Evolutionary conservation across 2,329 filamentous ascomycete species (phyloP).

Genomic region (Diaporthe citrichinensis): DNA sequence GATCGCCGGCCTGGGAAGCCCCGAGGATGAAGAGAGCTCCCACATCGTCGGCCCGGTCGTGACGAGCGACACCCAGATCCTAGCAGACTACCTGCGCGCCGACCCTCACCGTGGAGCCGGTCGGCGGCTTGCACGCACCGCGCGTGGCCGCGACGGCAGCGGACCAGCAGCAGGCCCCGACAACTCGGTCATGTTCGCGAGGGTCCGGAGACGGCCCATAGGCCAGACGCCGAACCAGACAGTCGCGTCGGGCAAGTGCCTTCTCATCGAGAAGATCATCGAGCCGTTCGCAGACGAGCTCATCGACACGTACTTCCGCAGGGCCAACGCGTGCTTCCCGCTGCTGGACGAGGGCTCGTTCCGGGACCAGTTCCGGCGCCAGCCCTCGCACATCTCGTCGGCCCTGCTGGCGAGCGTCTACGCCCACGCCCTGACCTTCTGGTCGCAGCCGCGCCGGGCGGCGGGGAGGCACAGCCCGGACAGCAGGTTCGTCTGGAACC

Average conservation of each 20-base stretch:
- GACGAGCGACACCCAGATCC: constrained; percentile 71
- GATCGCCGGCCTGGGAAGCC: constrained; percentile 44
- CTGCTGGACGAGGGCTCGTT: constrained; percentile 70
- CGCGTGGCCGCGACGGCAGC: constrained; percentile 51
- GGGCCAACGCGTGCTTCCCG: constrained; percentile 73
- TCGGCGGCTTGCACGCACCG: constrained; percentile 48
- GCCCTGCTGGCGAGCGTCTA: constrained; percentile 70
- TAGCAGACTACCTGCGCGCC: constrained; percentile 67
- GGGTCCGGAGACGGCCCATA: constrained; percentile 61
- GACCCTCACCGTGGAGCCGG: constrained; percentile 47
- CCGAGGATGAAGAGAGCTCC: constrained; percentile 56
- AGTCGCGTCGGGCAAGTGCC: constrained; percentile 61
- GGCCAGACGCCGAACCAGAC: constrained; percentile 56
- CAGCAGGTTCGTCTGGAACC: constrained; percentile 73
- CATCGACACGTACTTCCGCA: constrained; percentile 66
- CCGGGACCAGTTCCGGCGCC: constrained; percentile 59
- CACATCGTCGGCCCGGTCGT: constrained; percentile 73
- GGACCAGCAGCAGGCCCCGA: constrained; percentile 56
- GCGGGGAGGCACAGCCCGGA: constrained; percentile 66
- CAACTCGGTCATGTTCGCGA: constrained; percentile 64
- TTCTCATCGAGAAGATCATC: constrained; percentile 71
- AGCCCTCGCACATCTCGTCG: constrained; percentile 66
- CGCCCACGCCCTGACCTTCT: constrained; percentile 70
- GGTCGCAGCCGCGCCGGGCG: constrained; percentile 62
- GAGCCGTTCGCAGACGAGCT: constrained; percentile 67